Evolutionary conservation across 2,329 filamentous ascomycete species (phyloP).

Genomic region (Monosporascus sp.): DNA sequence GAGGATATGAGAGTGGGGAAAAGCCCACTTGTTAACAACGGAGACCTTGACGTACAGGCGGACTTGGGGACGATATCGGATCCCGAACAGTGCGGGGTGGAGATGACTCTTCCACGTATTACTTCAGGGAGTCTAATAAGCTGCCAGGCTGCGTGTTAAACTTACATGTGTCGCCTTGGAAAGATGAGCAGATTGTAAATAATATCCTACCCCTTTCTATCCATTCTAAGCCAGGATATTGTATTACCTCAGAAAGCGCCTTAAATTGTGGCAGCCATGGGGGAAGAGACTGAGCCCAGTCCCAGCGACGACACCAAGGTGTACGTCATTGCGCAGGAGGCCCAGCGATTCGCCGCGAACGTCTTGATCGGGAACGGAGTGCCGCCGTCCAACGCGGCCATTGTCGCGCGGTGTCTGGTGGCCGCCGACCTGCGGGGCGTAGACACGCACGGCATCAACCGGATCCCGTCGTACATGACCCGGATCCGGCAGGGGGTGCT

Average conservation of each 20-base stretch:
- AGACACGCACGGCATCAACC: conserved; percentile 74
- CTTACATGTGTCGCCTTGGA: not conserved
- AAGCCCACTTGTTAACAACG: too few relatives aligned
- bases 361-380: conserved; percentile 59
- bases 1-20: too few relatives aligned
- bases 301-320: conserved; percentile 12
- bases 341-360: conserved; percentile 41
- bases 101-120: not conserved
- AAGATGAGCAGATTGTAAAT: too few relatives aligned
- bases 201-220: too few relatives aligned
- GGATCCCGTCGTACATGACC: conserved; percentile 71
- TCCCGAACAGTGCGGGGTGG: not conserved
- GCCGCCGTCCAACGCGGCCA: conserved; percentile 49
- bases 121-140: not conserved
- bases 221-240: too few relatives aligned
- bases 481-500: conserved; percentile 67
- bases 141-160: not conserved
- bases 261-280: conserved; percentile 13
- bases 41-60: too few relatives aligned
- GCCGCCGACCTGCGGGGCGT: conserved; percentile 72
- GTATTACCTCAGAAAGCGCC: too few relatives aligned
- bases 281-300: conserved; percentile 10
- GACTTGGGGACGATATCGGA: not conserved
- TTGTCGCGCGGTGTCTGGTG: conserved; percentile 63
- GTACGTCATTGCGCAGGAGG: conserved; percentile 34